Conservation (phyloP, 768 basidiomycete species). For the Tricholoma matsutake region DNA sequence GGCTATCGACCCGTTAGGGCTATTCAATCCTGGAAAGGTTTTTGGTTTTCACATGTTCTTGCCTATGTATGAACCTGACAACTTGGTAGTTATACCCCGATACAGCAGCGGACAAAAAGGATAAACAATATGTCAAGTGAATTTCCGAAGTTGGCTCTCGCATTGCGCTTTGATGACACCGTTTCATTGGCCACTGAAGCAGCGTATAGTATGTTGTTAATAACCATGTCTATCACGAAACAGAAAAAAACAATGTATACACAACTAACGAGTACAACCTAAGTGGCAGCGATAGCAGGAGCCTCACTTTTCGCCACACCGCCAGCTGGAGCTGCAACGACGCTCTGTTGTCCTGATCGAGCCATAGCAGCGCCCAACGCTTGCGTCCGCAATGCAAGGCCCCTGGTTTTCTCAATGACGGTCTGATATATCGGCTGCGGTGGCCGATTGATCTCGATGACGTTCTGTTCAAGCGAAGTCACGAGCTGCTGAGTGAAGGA, state of each 20-base stretch:
- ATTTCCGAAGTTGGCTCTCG: not conserved
- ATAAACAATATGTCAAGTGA: not conserved
- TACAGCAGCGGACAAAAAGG: not conserved
- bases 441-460: conserved; percentile 92
- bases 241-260: not conserved
- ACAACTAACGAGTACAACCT: conserved; percentile 3
- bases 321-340: not conserved
- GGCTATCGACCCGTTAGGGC: conserved; percentile 65
- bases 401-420: conserved; percentile 94
- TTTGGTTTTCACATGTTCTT: not conserved
- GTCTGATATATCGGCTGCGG: conserved; percentile 89
- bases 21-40: conserved; percentile 87
- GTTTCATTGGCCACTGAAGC: not conserved
- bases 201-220: not conserved
- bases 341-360: conserved; percentile 28
- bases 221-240: not conserved
- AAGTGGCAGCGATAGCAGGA: conserved; percentile 23
- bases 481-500: not conserved
- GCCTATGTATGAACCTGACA: not conserved
- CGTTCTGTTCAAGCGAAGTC: conserved; percentile 57
- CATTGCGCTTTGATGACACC: not conserved
- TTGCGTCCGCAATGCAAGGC: conserved; percentile 87
- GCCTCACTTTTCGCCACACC: conserved; percentile 16
- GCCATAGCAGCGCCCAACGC: conserved; percentile 75
- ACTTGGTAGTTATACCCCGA: conserved; percentile 17